Evolutionary conservation across 495 filamentous ascomycete species (phyloP).

Genomic region (Trichoderma gamsii): DNA sequence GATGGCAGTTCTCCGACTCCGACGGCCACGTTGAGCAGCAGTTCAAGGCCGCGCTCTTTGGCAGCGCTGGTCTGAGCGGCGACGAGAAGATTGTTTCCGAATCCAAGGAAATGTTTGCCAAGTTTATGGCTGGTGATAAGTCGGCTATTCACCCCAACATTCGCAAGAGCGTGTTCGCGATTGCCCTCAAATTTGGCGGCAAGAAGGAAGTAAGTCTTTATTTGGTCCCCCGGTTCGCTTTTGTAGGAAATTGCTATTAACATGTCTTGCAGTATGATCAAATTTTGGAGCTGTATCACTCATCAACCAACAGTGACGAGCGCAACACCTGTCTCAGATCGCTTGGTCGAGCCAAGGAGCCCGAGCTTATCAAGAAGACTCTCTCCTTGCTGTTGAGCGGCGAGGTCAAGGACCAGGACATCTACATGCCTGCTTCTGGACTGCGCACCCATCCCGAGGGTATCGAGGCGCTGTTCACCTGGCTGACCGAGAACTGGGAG

Average conservation of each 20-base stretch:
- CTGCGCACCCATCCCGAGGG: conserved; percentile 65
- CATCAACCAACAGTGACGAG: conserved; percentile 73
- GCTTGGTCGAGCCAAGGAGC: conserved; percentile 67
- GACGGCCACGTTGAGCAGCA: conserved; percentile 80
- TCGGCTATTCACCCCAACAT: conserved; percentile 18
- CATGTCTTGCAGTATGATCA: conserved; percentile 60
- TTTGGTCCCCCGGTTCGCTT: conserved; percentile 68
- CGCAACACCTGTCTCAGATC: conserved; percentile 74
- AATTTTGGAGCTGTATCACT: conserved; percentile 74
- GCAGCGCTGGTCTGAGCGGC: conserved; percentile 64
- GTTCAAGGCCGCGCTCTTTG: conserved; percentile 72
- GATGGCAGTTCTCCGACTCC: conserved; percentile 69
- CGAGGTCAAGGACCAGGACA: conserved; percentile 57
- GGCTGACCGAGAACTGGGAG: conserved; percentile 73
- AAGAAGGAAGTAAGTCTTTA: conserved; percentile 58
- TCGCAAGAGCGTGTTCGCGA: conserved; percentile 50
- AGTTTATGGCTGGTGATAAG: background rate
- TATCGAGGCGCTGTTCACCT: conserved; percentile 74
- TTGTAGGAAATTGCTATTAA: conserved; percentile 56
- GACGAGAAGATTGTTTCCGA: conserved; percentile 53
- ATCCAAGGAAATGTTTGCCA: conserved; percentile 5
- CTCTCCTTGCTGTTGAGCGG: conserved; percentile 57
- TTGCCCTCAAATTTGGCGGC: conserved; percentile 69
- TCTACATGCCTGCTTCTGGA: conserved; percentile 68
- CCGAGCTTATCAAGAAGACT: conserved; percentile 60